These are phyloP conservation scores for Clitocybe nebularis DNA, from an alignment of 1,284 basidiomycete species.

Conservation along the genomic window DNA sequence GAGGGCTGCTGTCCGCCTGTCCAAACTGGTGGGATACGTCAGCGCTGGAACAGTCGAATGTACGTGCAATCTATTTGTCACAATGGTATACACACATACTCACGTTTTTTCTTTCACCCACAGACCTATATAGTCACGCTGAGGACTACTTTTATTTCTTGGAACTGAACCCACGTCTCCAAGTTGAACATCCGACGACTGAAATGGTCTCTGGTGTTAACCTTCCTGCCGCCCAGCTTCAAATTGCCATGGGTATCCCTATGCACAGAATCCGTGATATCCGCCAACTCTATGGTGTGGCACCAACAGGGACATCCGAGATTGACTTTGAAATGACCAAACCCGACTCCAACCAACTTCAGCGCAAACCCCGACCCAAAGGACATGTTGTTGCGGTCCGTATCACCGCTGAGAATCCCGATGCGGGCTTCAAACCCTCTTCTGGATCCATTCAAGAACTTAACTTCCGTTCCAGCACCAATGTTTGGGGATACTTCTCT, in stretches of 20 bases:
- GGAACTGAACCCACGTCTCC: constrained; percentile 98
- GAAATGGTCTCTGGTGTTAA: constrained; percentile 99
- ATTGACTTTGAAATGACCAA: constrained; percentile 97
- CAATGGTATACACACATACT: constrained; percentile 6
- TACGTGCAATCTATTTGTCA: constrained; percentile 32
- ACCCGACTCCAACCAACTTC: constrained; percentile 82
- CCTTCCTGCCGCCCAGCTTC: constrained; percentile 95
- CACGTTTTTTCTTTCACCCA: constrained; percentile 9
- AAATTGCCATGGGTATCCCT: constrained; percentile 98
- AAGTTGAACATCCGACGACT: constrained; percentile 99
- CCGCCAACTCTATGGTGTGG: constrained; percentile 93
- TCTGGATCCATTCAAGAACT: constrained; percentile 96
- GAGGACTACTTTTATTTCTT: constrained; percentile 97
- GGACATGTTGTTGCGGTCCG: constrained; percentile 99
- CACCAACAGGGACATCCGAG: constrained; percentile 80
- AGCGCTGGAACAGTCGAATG: constrained; percentile 99
- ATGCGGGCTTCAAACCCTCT: constrained; percentile 99
- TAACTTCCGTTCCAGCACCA: constrained; percentile 98
- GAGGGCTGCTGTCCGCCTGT: constrained; percentile 94
- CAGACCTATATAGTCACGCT: constrained; percentile 92
- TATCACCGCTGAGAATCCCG: constrained; percentile 99
- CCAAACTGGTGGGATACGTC: constrained; percentile 98
- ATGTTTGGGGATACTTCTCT: constrained; percentile 99
- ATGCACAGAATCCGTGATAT: constrained; percentile 96
- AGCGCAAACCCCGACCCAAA: constrained; percentile 95